Conservation (phyloP, 768 basidiomycete species). For the Russula griseocarnosa region DNA sequence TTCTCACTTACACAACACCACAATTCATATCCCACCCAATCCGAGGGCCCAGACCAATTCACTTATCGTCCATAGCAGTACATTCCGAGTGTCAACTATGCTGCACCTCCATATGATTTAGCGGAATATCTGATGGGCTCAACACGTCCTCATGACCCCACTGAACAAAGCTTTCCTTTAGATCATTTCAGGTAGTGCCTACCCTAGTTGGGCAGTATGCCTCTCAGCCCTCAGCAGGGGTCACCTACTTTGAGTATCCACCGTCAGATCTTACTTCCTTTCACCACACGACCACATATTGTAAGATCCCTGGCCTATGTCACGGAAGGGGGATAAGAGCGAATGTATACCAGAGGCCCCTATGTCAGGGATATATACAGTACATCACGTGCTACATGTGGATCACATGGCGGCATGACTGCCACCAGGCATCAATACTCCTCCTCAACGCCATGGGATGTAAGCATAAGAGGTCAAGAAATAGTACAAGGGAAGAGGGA, state of each 20-base stretch:
- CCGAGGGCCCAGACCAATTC: constrained; percentile 5
- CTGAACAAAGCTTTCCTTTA: constrained; percentile 1
- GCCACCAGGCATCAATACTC: too few species aligned
- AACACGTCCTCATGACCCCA: not conserved
- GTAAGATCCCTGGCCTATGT: too few species aligned
- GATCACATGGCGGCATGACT: too few species aligned
- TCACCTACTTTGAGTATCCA: constrained; percentile 10
- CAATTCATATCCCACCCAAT: constrained; percentile 7
- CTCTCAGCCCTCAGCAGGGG: not conserved
- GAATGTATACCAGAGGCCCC: too few species aligned
- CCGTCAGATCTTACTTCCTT: constrained; percentile 6
- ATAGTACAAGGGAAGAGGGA: too few species aligned
- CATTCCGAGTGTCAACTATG: constrained; percentile 12
- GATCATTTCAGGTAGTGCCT: not conserved
- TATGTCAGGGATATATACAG: too few species aligned
- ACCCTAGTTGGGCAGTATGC: constrained; percentile 9
- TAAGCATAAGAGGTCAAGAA: too few species aligned
- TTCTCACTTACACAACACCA: not conserved
- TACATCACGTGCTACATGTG: too few species aligned
- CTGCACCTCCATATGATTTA: constrained; percentile 19
- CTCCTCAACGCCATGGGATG: too few species aligned
- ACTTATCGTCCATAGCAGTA: constrained; percentile 9
- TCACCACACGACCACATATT: constrained; percentile 8
- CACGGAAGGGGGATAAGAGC: too few species aligned
- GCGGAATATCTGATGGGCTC: constrained; percentile 22